Percentiles rank a stretch among this genome's conserved stretches.
Conservation (phyloP, 805 yeast genomes). For the Yarrowia sp. region DNA sequence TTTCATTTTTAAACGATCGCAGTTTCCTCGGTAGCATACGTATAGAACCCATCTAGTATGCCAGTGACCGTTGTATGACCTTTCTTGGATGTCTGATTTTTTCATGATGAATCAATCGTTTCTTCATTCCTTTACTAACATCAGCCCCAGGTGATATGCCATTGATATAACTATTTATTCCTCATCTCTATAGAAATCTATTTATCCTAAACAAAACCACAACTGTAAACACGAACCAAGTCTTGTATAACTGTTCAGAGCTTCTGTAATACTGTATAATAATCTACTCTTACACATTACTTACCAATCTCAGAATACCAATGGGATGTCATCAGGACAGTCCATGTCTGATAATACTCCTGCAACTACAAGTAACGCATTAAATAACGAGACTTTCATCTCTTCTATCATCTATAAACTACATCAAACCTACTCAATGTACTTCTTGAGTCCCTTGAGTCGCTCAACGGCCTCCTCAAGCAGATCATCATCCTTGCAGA, state of each 20-base stretch:
- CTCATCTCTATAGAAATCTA: neutral
- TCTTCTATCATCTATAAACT: slow-evolving; percentile 15
- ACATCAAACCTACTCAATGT: slow-evolving; percentile 40
- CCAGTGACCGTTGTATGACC: slow-evolving; percentile 44
- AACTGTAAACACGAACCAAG: no score
- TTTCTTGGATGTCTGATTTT: slow-evolving; percentile 46
- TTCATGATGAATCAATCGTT: neutral
- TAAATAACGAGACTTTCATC: neutral
- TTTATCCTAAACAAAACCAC: neutral
- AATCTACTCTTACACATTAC: no score
- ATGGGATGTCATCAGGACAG: no score
- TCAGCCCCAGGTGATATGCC: neutral
- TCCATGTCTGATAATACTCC: no score
- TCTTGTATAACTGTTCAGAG: no score
- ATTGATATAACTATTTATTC: neutral
- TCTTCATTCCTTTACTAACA: neutral
- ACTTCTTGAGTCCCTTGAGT: slow-evolving; percentile 66
- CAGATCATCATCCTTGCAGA: slow-evolving; percentile 85
- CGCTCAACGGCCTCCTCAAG: slow-evolving; percentile 79
- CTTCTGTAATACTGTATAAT: no score
- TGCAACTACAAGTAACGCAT: neutral
- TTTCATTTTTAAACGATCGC: slow-evolving; percentile 41
- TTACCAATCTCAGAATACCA: no score
- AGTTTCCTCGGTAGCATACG: slow-evolving; percentile 47
- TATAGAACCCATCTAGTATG: slow-evolving; percentile 42